Conservation (phyloP, 2,329 filamentous ascomycete genomes). For the Eutypa lata region DNA sequence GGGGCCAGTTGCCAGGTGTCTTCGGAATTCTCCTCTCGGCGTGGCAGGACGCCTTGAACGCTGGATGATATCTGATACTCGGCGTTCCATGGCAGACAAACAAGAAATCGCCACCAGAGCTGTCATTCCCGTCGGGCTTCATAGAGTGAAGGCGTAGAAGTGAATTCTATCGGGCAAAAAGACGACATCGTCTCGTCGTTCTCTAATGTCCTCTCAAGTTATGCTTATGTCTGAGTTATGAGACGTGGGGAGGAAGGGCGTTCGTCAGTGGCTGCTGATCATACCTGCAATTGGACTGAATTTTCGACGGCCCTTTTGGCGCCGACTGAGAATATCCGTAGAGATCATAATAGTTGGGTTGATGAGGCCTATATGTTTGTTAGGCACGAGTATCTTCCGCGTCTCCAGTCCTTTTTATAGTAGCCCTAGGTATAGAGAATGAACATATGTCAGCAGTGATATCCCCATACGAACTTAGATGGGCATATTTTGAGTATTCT, state of each 20-base stretch:
- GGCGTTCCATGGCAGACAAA: too few species aligned
- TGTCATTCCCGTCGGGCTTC: too few species aligned
- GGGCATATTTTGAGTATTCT: background rate
- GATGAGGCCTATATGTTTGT: too few species aligned
- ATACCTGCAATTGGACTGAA: background rate
- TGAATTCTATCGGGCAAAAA: too few species aligned
- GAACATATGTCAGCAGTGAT: background rate
- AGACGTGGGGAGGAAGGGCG: background rate
- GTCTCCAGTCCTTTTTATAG: too few species aligned
- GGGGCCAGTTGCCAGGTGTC: background rate
- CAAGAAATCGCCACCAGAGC: too few species aligned
- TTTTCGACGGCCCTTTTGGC: background rate
- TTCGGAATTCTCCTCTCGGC: background rate
- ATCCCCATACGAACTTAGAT: background rate
- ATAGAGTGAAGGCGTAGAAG: too few species aligned
- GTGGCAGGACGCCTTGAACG: background rate
- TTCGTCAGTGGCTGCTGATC: background rate
- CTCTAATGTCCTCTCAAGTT: too few species aligned
- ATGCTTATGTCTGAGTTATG: too few species aligned
- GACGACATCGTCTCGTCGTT: too few species aligned
- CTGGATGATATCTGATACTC: background rate
- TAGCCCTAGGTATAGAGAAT: background rate
- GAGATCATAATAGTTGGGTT: too few species aligned
- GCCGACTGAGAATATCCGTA: background rate
- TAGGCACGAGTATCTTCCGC: too few species aligned